Evolutionary conservation across 2,329 filamentous ascomycete genomes (phyloP), one percentile per base, ranked within the genome.

Genomic region (Penicillium hordei): DNA sequence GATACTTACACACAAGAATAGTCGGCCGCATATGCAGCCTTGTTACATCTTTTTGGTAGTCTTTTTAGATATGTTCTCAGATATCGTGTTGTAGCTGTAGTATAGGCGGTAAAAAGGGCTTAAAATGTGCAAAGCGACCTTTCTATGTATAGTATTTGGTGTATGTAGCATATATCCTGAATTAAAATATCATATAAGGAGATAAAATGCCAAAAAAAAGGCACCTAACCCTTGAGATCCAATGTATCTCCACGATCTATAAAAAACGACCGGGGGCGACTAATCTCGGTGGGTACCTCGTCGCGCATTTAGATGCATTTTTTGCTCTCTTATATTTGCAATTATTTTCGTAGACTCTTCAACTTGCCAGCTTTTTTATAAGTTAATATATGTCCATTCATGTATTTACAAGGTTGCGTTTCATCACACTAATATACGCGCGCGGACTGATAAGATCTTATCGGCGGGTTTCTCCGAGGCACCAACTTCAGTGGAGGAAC

Each of bases 391-490:
- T 21, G 8, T 17, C 3, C 27, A n/a, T 23, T 23, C 6, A 31
- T 42, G 44, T 23, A 33, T 27, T 33, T 43, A 15, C 15, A 25
- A 42, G 21, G 13, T 25, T 29, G 25, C 25, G 17, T 23, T 40
- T n/a, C 27, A 23, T 49, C 42, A 15, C 17, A 29, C 29, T 13
- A n/a, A 42, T n/a, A n/a, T n/a, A 21, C 38, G 23, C 29, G 45
- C 46, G 52, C 9, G 45, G 21, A 29, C 53, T 23, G 53, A 56
- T 56, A 56, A 56, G 42, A 43, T 52, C 62, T 69, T 69, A 69
- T 69, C 67, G 61, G 65, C 57, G 63, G 60, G 65, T 63, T 64
- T 58, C 57, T 64, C 65, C 63, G 55, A 53, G 51, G 44, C 42
- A 46, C 50, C 36, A 63, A 51, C 39, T 51, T 63, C 60, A 64